phyloP scores from a whole-genome alignment of 345 rosid genomes.

The Corchorus olitorius region DNA sequence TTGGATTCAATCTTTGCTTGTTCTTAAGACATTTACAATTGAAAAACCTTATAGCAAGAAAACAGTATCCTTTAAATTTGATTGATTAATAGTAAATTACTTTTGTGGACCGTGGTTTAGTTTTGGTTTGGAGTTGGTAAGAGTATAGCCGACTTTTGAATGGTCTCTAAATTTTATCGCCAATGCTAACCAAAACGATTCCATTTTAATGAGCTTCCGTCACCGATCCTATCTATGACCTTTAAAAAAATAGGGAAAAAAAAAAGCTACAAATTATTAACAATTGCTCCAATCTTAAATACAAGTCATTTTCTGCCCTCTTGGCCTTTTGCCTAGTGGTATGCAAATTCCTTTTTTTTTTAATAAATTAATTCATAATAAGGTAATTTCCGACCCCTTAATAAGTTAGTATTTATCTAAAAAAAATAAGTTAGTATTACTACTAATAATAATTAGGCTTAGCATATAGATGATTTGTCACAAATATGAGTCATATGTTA shows the following conservation, averaged over 20 bases:
- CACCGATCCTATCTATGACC: not conserved
- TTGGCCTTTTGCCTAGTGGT: not conserved
- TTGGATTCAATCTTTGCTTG: not conserved
- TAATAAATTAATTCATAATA: not conserved
- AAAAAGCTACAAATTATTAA: not conserved
- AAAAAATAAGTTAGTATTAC: too few relatives aligned
- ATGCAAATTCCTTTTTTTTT: not conserved
- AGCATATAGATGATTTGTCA: too few relatives aligned
- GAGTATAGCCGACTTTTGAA: constrained; percentile 12
- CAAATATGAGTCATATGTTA: too few relatives aligned
- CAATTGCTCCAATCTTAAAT: not conserved
- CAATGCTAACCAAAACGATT: not conserved
- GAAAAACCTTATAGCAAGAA: not conserved
- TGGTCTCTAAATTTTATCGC: not conserved
- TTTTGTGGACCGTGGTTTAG: too few relatives aligned
- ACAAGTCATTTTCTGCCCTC: not conserved
- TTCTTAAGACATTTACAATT: not conserved
- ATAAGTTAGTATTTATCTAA: too few relatives aligned
- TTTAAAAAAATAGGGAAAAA: not conserved
- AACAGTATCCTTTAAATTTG: not conserved
- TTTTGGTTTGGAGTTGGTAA: not conserved
- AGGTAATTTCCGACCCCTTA: too few relatives aligned
- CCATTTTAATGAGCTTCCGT: not conserved
- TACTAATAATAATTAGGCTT: too few relatives aligned
- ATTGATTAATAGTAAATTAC: not conserved